phyloP scores from a whole-genome alignment of 805 yeast genomes.

The Candida jianshihensis region DNA sequence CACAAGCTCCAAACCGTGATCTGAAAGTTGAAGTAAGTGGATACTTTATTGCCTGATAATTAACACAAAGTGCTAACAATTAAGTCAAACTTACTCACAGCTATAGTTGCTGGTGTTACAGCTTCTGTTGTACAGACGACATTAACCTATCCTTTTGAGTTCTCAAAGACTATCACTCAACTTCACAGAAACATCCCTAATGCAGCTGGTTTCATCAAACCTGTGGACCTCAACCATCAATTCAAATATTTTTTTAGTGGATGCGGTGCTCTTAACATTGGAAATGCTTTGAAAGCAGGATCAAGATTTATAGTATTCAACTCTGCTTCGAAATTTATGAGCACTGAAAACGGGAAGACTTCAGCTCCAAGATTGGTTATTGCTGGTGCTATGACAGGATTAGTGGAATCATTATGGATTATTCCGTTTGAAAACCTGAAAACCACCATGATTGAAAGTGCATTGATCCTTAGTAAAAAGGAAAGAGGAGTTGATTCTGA shows the following conservation, averaged over 20 bases:
- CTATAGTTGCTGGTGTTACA: slow-evolving; percentile 51
- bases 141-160: slow-evolving; percentile 66
- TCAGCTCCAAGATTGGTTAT: slow-evolving; percentile 76
- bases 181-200: slow-evolving; percentile 39
- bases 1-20: slow-evolving; percentile 9
- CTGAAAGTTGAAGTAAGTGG: slow-evolving; percentile 14
- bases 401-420: slow-evolving; percentile 72
- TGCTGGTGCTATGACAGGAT: slow-evolving; percentile 81
- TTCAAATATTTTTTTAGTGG: slow-evolving; percentile 45
- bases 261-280: slow-evolving; percentile 67
- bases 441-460: slow-evolving; percentile 71
- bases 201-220: slow-evolving; percentile 18
- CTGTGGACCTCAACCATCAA: slow-evolving; percentile 22
- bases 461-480: slow-evolving; percentile 28
- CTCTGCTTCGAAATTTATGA: slow-evolving; percentile 62
- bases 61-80: neutral
- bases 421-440: slow-evolving; percentile 90
- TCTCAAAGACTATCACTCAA: slow-evolving; percentile 58
- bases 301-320: slow-evolving; percentile 72
- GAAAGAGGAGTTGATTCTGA: slow-evolving; percentile 20
- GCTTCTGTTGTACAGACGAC: slow-evolving; percentile 61
- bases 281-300: slow-evolving; percentile 66
- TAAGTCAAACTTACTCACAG: slow-evolving; percentile 43
- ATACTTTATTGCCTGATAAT: too few relatives aligned
- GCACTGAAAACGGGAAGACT: slow-evolving; percentile 50